Percentiles rank a stretch among this genome's conserved stretches.
Evolutionary conservation across 352 stramenopile genomes (phyloP).

Genomic region (Pythium apleroticum): DNA sequence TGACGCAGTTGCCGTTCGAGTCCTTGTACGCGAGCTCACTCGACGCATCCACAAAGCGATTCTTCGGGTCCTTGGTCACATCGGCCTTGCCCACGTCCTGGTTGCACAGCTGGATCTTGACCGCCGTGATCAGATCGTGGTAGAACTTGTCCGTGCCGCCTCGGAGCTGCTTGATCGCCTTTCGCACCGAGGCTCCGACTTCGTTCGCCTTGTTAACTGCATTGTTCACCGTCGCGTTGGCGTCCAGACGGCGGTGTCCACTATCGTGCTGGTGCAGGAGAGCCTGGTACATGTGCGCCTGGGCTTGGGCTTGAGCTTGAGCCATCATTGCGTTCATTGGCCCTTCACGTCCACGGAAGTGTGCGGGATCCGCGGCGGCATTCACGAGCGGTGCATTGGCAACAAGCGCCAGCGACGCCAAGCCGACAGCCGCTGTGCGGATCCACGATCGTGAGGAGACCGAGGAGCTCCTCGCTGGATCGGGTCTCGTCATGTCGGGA

Average conservation of each 20-base stretch:
- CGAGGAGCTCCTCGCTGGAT: neutral
- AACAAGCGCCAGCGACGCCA: constrained; percentile 11
- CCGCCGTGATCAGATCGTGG: constrained; percentile 51
- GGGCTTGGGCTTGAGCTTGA: constrained; percentile 7
- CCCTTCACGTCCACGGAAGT: constrained; percentile 12
- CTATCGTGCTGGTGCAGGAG: constrained; percentile 4
- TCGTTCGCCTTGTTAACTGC: constrained; percentile 44
- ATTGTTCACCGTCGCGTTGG: constrained; percentile 17
- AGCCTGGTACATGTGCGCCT: neutral
- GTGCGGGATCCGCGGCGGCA: constrained; percentile 9
- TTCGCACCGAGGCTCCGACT: constrained; percentile 49
- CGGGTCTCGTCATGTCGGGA: constrained; percentile 1
- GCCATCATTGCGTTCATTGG: neutral
- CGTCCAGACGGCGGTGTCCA: constrained; percentile 13
- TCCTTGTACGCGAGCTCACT: constrained; percentile 44
- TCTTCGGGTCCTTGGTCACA: constrained; percentile 19
- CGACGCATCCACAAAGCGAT: constrained; percentile 38
- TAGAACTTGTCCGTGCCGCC: constrained; percentile 65
- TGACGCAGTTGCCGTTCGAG: constrained; percentile 34
- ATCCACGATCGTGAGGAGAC: constrained; percentile 8
- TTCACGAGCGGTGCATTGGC: neutral
- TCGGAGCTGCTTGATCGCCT: constrained; percentile 62
- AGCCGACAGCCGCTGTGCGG: constrained; percentile 9
- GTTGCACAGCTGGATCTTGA: constrained; percentile 55
- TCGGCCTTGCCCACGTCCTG: constrained; percentile 27